phyloP scores from a whole-genome alignment of 176 grass and related monocot genomes.

The Melocanna baccifera region DNA sequence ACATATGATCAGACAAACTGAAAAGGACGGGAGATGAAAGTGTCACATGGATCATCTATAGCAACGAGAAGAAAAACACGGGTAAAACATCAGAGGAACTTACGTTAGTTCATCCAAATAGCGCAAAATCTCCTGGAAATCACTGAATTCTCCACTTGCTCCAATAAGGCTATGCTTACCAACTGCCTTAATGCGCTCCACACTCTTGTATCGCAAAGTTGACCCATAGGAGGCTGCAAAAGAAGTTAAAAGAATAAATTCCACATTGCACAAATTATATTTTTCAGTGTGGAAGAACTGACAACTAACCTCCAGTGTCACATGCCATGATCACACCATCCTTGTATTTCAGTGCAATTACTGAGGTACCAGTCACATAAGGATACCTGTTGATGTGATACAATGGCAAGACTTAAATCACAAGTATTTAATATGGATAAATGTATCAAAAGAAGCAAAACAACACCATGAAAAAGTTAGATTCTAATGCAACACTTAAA shows the following conservation, averaged over 20 bases:
- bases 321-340: constrained; percentile 90
- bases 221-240: constrained; percentile 87
- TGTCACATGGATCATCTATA: constrained; percentile 2
- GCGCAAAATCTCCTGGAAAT: constrained; percentile 96
- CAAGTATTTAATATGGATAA: neutral
- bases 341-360: constrained; percentile 98
- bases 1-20: constrained; percentile 93
- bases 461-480: neutral
- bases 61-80: neutral
- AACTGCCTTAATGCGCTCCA: constrained; percentile 88
- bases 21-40: constrained; percentile 1
- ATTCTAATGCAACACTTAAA: neutral
- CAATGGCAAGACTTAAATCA: constrained; percentile 21
- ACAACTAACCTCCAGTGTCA: constrained; percentile 75
- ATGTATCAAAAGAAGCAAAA: neutral
- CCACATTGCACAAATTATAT: neutral
- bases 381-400: constrained; percentile 65
- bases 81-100: constrained; percentile 18
- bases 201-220: constrained; percentile 94
- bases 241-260: constrained; percentile 20
- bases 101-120: constrained; percentile 97
- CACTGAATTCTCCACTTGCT: constrained; percentile 91
- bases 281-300: neutral
- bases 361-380: constrained; percentile 92
- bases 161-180: constrained; percentile 95